These are phyloP conservation scores for Hanseniaspora occidentalis DNA, from an alignment of 805 yeast genomes.

Conservation along the genomic window DNA sequence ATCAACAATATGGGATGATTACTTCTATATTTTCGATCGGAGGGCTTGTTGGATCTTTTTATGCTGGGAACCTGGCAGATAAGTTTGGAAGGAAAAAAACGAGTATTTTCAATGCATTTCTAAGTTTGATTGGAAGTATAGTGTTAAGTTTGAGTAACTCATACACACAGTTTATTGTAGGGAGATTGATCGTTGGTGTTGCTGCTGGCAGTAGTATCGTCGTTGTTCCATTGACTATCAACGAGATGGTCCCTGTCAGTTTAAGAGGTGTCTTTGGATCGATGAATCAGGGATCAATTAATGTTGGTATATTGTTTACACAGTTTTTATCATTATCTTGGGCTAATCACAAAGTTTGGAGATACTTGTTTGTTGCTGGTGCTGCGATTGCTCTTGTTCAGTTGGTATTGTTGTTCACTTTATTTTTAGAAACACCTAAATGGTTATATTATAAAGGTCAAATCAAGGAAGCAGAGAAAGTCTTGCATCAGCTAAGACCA, in stretches of 20 bases:
- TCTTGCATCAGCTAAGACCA: slow-evolving; percentile 27
- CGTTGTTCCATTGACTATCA: slow-evolving; percentile 68
- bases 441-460: slow-evolving; percentile 42
- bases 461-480: slow-evolving; percentile 29
- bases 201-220: slow-evolving; percentile 87
- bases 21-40: slow-evolving; percentile 78
- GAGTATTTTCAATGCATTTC: slow-evolving; percentile 36
- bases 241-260: slow-evolving; percentile 62
- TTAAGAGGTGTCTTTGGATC: slow-evolving; percentile 74
- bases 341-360: slow-evolving; percentile 62
- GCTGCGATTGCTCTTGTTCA: slow-evolving; percentile 39
- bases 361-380: slow-evolving; percentile 55
- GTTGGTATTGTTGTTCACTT: slow-evolving; percentile 29
- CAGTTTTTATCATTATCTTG: slow-evolving; percentile 61
- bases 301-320: slow-evolving; percentile 71
- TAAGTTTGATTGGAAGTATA: slow-evolving; percentile 50
- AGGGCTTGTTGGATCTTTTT: slow-evolving; percentile 62
- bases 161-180: slow-evolving; percentile 36
- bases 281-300: slow-evolving; percentile 79
- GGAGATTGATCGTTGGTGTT: slow-evolving; percentile 69
- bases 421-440: slow-evolving; percentile 64
- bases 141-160: slow-evolving; percentile 40
- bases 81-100: slow-evolving; percentile 48
- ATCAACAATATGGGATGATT: slow-evolving; percentile 52
- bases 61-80: slow-evolving; percentile 56